Evolutionary conservation across 2,329 filamentous ascomycete species (phyloP).

Genomic region (Elsinoe fawcettii): DNA sequence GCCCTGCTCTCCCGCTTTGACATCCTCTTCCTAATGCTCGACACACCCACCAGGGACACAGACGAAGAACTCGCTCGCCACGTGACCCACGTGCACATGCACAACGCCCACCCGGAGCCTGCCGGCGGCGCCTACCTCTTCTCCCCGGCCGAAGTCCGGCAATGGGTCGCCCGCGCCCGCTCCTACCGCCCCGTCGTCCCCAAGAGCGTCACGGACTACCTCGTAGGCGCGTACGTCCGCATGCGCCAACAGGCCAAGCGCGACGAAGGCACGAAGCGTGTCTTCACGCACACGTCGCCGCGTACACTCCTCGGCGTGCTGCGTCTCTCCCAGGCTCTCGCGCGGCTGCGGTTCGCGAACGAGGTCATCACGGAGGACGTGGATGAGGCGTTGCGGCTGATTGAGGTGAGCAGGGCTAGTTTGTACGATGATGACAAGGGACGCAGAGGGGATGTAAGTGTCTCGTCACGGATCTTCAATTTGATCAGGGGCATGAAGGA

Average conservation of each 20-base stretch:
- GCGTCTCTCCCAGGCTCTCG: conserved; percentile 86
- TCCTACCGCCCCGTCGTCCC: conserved; percentile 83
- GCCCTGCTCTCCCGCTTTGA: conserved; percentile 96
- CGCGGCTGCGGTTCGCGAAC: conserved; percentile 79
- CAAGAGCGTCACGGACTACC: conserved; percentile 82
- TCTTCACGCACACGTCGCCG: conserved; percentile 88
- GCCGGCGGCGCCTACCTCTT: conserved; percentile 63
- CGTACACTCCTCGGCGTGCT: conserved; percentile 89
- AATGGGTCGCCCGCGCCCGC: conserved; percentile 89
- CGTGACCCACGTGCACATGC: conserved; percentile 95
- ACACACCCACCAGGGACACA: conserved; percentile 80
- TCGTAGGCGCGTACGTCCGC: conserved; percentile 92
- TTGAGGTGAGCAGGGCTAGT: conserved; percentile 89
- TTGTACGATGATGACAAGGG: conserved; percentile 63
- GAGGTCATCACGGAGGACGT: conserved; percentile 86
- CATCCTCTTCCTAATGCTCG: conserved; percentile 90
- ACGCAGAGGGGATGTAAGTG: conserved; percentile 60
- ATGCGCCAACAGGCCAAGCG: conserved; percentile 87
- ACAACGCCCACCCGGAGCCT: conserved; percentile 81
- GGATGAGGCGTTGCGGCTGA: conserved; percentile 82
- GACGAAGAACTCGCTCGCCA: conserved; percentile 93
- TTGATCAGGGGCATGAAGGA: conserved; percentile 84
- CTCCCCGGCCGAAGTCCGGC: conserved; percentile 83
- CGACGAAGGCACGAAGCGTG: conserved; percentile 82
- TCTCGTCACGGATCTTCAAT: conserved; percentile 88